Evolutionary conservation across 2,329 filamentous ascomycete genomes (phyloP).

Genomic region (Botryotinia convoluta): DNA sequence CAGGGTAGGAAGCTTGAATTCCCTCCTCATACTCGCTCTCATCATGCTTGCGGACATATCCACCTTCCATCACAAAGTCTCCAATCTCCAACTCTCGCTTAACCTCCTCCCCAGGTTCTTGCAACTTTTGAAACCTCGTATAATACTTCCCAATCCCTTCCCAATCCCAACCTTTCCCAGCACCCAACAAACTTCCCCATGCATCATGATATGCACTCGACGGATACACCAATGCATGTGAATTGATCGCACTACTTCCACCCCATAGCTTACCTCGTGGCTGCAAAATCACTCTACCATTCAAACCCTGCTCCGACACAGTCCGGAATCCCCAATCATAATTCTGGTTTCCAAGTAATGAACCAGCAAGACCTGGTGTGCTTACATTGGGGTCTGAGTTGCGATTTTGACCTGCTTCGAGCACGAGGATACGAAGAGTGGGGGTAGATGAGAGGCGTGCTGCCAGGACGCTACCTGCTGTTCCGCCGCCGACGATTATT

Average conservation of each 20-base stretch:
- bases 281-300: neutral
- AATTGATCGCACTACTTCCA: neutral
- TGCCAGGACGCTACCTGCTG: neutral
- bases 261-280: neutral
- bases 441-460: neutral
- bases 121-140: neutral
- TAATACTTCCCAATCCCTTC: neutral
- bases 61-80: neutral
- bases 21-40: neutral
- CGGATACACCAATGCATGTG: neutral
- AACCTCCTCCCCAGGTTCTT: neutral
- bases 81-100: neutral
- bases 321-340: neutral
- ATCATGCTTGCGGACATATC: neutral
- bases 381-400: neutral
- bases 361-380: neutral
- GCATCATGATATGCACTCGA: neutral
- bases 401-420: neutral
- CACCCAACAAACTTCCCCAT: neutral
- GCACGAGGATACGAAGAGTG: neutral
- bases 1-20: neutral
- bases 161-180: neutral
- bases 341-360: neutral
- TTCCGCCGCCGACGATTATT: neutral
- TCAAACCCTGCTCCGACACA: neutral